Base-by-base conservation (phyloP, 768 basidiomycete species). In the Lentinula aciculospora region DNA sequence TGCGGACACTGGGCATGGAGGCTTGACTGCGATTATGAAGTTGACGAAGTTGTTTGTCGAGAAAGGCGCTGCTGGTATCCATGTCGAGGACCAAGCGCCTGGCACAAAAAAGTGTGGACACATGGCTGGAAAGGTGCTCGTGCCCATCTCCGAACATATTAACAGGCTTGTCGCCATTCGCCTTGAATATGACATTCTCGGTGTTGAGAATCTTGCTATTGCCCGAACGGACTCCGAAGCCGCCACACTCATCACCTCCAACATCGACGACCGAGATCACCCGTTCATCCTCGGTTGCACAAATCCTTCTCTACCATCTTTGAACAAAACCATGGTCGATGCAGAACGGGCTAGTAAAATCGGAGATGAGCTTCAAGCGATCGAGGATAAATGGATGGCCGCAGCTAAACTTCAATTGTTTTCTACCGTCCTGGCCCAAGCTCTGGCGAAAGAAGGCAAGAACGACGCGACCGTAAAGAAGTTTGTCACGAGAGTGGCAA, bases 11-110 rank as follows among this genome's bases (percentile, higher is more conserved):
- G 96, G 96, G 4, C 96, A 98, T 68, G 96, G 96, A 66, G 96
- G 96, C 61, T 76, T 98, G 64, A 98, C 95, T n/a, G 94, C 97
- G 17, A 86, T 93, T 60, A 96, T 98, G 93, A 98, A 98, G 76
- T 85, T 99, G 60, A 85, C 97, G 58, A 99, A 99, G 75, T 86
- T 99, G 83, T 98, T 99, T 68, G 94, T 98, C 62, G 97, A 99
- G 75, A 92, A 94, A 65, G 96, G 97, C 61, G 97, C 97, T 0
- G 95, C 97, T 15, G 97, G 96, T 21, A 93, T 99, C 54, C 97
- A 99, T 70, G 80, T 99, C 67, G 97, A 99, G 68, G 97, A 99
- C 67, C 97, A 99, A 71, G 95, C 94, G 12, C 88, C 95, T 0
- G 94, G 95, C 21, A 97, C 96, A 19, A 98, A 99, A 77, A 99